Evolutionary conservation across 148 eudicot species (phyloP), one percentile per base, ranked within the genome.

Genomic region (Dysphania ambrosioides): DNA sequence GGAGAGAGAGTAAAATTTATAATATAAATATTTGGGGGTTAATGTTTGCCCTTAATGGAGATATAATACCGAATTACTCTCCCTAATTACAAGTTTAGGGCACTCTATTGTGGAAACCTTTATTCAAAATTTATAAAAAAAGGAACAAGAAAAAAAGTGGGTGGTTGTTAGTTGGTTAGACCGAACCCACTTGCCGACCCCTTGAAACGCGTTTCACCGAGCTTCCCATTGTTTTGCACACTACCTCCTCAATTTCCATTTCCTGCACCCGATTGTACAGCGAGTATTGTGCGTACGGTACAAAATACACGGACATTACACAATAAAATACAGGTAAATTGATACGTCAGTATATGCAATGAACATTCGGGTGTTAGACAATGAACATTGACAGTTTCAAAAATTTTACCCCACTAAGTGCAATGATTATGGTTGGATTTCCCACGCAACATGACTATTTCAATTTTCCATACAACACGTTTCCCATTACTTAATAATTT

Each of bases 81-180:
- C 73, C 31, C 44, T 0, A 31, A 41, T 68, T 59, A 74, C 29
- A 29, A 10, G 40, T 21, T 64, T 35, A 58, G 16, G 51, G 51
- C 1, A 47, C 16, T 47, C 16, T 13, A 47, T 47, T 47, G 16
- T 47, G 21, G 53, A 47, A 36, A 35, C 6, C 2, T 6, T 10
- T 26, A 51, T 26, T 55, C 2, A 53, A 38, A 40, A 12, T 18
- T 13, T 16, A 24, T 30, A 69, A 24, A 16, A 26, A 11, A 23
- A 35, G 15, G 70, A 72, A 67, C 53, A 79, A 72, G 67, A 78
- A 67, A 74, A 35, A 65, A 67, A 31, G 85, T 76, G 78, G 82
- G 85, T 84, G 83, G 97, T 88, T 80, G 97, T 86, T 88, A 83
- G 87, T 92, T 92, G 83, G 97, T 86, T 88, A 85, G 86, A 85